phyloP scores from a whole-genome alignment of 441 rosid species.

The Raphanus hybrid region DNA sequence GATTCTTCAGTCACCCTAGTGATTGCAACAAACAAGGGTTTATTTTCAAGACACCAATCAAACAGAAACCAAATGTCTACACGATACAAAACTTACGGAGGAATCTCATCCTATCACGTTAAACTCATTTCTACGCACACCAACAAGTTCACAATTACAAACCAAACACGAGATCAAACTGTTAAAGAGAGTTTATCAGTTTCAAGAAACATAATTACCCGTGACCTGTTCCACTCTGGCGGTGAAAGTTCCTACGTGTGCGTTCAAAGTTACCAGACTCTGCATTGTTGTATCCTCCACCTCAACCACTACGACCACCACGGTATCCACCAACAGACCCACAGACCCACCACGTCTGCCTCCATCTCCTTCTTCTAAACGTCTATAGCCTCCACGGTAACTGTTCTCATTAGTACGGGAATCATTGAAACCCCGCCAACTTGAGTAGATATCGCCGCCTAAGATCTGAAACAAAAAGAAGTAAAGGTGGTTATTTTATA shows the following conservation, averaged over 20 bases:
- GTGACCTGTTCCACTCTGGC: conserved; percentile 87
- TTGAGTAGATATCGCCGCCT: too few relatives aligned
- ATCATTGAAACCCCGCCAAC: conserved; percentile 32
- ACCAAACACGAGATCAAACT: not conserved
- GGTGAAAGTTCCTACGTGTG: conserved; percentile 71
- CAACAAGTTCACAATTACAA: not conserved
- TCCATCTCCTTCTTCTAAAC: conserved; percentile 63
- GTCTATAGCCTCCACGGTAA: conserved; percentile 68
- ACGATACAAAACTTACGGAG: conserved; percentile 57
- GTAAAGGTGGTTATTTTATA: too few relatives aligned
- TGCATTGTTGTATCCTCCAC: conserved; percentile 37
- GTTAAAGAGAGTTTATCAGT: conserved; percentile 2
- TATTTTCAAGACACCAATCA: not conserved
- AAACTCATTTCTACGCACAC: conserved; percentile 55
- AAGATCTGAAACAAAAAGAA: too few relatives aligned
- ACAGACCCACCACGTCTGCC: conserved; percentile 44
- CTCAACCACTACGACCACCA: conserved; percentile 78
- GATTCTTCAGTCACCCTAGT: conserved; percentile 74
- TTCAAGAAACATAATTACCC: conserved; percentile 58
- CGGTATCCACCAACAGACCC: conserved; percentile 44
- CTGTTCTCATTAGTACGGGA: conserved; percentile 62
- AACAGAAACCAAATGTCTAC: not conserved
- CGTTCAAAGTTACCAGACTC: conserved; percentile 73
- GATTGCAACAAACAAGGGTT: conserved; percentile 24
- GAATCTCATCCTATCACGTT: conserved; percentile 86